Evolutionary conservation across 1,284 basidiomycete genomes (phyloP).

Genomic region (Coniferiporia sulphurascens): DNA sequence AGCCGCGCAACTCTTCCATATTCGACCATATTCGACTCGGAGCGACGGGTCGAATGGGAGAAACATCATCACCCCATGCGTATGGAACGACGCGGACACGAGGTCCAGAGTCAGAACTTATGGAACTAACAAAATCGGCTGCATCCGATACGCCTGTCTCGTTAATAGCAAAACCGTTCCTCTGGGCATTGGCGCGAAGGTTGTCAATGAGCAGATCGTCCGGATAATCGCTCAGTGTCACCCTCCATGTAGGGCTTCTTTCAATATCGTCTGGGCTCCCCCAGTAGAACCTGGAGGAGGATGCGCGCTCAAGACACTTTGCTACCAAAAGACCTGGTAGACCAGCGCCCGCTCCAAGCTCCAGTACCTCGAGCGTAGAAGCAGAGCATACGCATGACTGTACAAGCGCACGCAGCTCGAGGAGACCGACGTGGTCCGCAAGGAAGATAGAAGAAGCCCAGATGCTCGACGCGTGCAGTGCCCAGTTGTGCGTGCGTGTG

Average conservation of each 20-base stretch:
- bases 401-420: slow-evolving; percentile 30
- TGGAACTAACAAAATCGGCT: too few relatives aligned
- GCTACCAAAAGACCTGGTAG: slow-evolving; percentile 64
- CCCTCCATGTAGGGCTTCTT: slow-evolving; percentile 19
- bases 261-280: too few relatives aligned
- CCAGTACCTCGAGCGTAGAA: slow-evolving; percentile 43
- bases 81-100: slow-evolving; percentile 44
- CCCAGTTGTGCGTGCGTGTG: slow-evolving; percentile 63
- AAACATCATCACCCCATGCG: slow-evolving; percentile 56
- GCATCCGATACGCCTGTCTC: background rate
- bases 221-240: slow-evolving; percentile 66
- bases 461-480: slow-evolving; percentile 67
- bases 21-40: background rate
- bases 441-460: slow-evolving; percentile 65
- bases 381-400: slow-evolving; percentile 5
- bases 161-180: slow-evolving; percentile 33
- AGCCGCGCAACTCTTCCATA: slow-evolving; percentile 27
- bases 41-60: slow-evolving; percentile 27
- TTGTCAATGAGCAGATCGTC: slow-evolving; percentile 56
- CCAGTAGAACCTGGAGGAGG: background rate
- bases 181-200: slow-evolving; percentile 49
- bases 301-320: slow-evolving; percentile 31
- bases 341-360: slow-evolving; percentile 69
- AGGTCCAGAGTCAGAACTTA: background rate
- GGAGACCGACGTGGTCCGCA: slow-evolving; percentile 52